Conservation (phyloP, 2,329 filamentous ascomycete species). For the Fusarium tjaetaba region DNA sequence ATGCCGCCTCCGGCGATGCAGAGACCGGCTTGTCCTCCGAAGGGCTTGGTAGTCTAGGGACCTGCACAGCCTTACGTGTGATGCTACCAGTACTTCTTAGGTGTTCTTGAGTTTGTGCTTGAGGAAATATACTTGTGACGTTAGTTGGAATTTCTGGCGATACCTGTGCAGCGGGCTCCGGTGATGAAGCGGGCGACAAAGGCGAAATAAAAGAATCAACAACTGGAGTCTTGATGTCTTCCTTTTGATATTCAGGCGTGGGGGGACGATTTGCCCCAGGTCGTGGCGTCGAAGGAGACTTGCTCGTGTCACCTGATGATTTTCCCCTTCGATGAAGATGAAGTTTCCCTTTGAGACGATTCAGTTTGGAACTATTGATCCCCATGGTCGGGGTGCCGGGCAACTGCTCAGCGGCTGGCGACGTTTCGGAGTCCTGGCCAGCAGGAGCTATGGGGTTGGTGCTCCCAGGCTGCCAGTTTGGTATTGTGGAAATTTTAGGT, state of each 20-base stretch:
- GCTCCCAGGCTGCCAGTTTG: slow-evolving; percentile 27
- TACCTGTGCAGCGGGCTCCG: slow-evolving; percentile 47
- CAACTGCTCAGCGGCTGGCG: slow-evolving; percentile 23
- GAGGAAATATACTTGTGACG: slow-evolving; percentile 17
- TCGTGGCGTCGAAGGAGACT: slow-evolving; percentile 29
- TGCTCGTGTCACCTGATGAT: slow-evolving; percentile 38
- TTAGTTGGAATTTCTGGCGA: slow-evolving; percentile 52
- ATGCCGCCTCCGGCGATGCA: slow-evolving; percentile 36
- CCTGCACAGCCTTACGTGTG: slow-evolving; percentile 43
- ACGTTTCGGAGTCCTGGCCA: slow-evolving; percentile 15
- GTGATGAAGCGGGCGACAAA: slow-evolving; percentile 57
- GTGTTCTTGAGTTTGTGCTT: slow-evolving; percentile 21
- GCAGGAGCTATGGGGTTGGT: slow-evolving; percentile 17
- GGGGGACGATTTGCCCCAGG: slow-evolving; percentile 53
- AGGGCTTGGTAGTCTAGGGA: slow-evolving; percentile 30
- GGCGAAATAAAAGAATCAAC: slow-evolving; percentile 54
- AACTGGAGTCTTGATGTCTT: slow-evolving; percentile 52
- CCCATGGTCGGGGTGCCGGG: slow-evolving; percentile 47
- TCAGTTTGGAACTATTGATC: slow-evolving; percentile 46
- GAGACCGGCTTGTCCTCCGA: slow-evolving; percentile 39
- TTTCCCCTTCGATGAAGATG: slow-evolving; percentile 40
- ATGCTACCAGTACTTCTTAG: slow-evolving; percentile 25
- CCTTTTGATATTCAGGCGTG: slow-evolving; percentile 60
- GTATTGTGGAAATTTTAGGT: slow-evolving; percentile 28
- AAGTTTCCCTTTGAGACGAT: slow-evolving; percentile 45